These are phyloP conservation scores for Hyaloscypha finlandica DNA, from an alignment of 495 filamentous ascomycete species.

Conservation along the genomic window DNA sequence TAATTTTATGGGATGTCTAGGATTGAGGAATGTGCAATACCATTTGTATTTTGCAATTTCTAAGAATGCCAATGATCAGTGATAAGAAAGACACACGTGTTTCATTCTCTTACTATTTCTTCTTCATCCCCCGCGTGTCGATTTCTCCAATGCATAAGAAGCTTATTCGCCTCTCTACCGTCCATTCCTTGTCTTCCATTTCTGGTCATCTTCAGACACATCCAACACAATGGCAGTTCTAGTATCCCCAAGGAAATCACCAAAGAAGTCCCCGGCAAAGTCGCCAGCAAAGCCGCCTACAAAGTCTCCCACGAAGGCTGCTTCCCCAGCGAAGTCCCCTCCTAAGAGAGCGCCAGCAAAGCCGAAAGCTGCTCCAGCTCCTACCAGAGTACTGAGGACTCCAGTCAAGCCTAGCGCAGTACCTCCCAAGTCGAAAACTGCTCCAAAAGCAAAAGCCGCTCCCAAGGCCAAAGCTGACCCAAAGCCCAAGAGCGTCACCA, in stretches of 20 bases:
- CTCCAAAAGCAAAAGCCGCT: too few relatives aligned
- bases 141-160: not conserved
- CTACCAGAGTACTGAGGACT: too few relatives aligned
- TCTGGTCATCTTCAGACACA: not conserved
- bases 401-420: too few relatives aligned
- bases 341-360: too few relatives aligned
- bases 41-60: not conserved
- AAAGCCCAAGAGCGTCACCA: not conserved
- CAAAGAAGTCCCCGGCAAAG: not conserved
- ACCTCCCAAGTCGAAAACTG: not conserved
- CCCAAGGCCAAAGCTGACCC: not conserved
- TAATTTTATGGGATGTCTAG: slow-evolving; percentile 5
- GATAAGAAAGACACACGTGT: not conserved
- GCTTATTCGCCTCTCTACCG: not conserved
- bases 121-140: not conserved
- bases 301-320: too few relatives aligned
- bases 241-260: not conserved
- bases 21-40: not conserved
- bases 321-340: too few relatives aligned
- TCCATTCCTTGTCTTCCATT: not conserved
- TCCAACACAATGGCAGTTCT: not conserved
- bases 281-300: too few relatives aligned
- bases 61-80: not conserved
- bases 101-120: not conserved
- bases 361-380: not conserved